These are phyloP conservation scores for Coffea humblotiana DNA, from an alignment of 305 asterid genomes.

Conservation along the genomic window DNA sequence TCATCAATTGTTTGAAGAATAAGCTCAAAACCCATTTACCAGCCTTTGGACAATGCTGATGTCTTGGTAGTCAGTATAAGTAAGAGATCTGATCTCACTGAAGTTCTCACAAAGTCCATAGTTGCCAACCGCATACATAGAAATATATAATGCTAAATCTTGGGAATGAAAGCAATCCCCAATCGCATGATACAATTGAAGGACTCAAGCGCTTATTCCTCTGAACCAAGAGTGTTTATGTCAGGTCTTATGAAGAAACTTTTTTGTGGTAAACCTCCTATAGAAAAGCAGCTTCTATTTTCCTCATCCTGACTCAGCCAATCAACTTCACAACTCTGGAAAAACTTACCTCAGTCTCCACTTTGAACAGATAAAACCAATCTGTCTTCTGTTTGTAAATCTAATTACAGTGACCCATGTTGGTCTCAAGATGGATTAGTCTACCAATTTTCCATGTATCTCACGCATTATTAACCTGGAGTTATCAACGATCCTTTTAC, in stretches of 20 bases:
- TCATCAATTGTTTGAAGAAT: neutral
- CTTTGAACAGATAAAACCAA: neutral
- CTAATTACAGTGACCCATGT: neutral
- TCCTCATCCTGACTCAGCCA: neutral
- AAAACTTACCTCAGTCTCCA: neutral
- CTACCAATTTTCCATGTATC: slow-evolving; percentile 45
- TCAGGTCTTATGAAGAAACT: neutral
- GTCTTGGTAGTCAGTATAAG: neutral
- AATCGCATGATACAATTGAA: slow-evolving; percentile 3
- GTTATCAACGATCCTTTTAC: slow-evolving; percentile 48
- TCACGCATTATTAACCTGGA: slow-evolving; percentile 58
- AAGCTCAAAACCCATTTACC: neutral
- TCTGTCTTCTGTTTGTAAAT: neutral
- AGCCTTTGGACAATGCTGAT: neutral
- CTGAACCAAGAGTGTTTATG: neutral
- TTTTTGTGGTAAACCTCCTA: neutral
- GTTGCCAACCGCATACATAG: neutral
- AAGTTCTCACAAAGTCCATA: neutral
- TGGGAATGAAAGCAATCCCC: neutral
- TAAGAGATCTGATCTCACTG: neutral
- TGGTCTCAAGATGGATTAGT: slow-evolving; percentile 17
- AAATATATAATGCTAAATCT: neutral
- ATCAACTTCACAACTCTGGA: neutral
- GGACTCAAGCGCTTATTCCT: neutral
- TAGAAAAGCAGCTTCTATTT: neutral